These are phyloP conservation scores for Boletus tomentosulus DNA, from an alignment of 768 basidiomycete species.

Conservation along the genomic window DNA sequence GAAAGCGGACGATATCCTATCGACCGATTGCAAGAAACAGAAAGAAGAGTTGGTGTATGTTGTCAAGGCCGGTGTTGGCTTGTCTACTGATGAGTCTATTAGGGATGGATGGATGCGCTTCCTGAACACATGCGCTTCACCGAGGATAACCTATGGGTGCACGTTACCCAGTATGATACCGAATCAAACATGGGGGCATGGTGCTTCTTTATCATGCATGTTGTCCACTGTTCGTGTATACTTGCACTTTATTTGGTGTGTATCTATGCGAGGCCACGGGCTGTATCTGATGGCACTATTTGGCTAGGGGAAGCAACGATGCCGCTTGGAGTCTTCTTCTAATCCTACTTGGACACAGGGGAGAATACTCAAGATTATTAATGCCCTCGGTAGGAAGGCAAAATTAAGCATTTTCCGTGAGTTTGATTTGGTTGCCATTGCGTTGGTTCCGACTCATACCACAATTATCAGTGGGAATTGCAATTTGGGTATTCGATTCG, in stretches of 20 bases:
- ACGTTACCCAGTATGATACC: constrained; percentile 76
- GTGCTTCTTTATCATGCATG: constrained; percentile 77
- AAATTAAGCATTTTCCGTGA: constrained; percentile 44
- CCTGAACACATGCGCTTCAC: constrained; percentile 69
- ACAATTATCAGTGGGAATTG: constrained; percentile 49
- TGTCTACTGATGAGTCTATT: constrained; percentile 6
- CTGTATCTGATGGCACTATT: background rate
- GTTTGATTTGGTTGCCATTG: constrained; percentile 33
- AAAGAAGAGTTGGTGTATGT: constrained; percentile 39
- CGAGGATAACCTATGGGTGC: constrained; percentile 62
- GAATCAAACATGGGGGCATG: constrained; percentile 75
- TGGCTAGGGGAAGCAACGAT: constrained; percentile 31
- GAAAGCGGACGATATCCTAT: constrained; percentile 27
- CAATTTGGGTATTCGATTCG: constrained; percentile 53
- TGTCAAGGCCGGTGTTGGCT: background rate
- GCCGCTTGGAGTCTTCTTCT: constrained; percentile 23
- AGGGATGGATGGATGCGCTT: constrained; percentile 68
- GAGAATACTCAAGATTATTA: constrained; percentile 38
- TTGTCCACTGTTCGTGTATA: constrained; percentile 63
- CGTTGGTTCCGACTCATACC: constrained; percentile 8
- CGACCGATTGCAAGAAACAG: constrained; percentile 38
- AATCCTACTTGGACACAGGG: constrained; percentile 34
- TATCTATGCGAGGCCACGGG: constrained; percentile 8
- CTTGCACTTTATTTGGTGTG: constrained; percentile 63
- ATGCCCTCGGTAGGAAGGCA: constrained; percentile 37